Base-by-base conservation (phyloP, 768 basidiomycete genomes). In the Suillus alpinus region DNA sequence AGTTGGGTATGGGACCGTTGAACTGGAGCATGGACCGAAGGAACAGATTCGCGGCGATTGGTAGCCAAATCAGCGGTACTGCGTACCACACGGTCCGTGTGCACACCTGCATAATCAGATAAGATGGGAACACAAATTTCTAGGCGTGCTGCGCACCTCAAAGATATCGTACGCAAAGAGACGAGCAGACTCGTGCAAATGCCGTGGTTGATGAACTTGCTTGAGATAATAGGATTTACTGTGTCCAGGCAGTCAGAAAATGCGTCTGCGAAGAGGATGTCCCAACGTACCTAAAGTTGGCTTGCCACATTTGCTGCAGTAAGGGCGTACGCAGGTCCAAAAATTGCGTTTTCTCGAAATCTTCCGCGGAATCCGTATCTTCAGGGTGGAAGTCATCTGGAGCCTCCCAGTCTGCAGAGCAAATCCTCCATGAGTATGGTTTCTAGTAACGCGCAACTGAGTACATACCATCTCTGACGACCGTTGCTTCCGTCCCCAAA, bases 201-300 rank as follows among this genome's bases (percentile, higher is more conserved):
- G 95, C 46, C 97, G 85, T 1, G 97, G 96, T 72, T 98, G 95
- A 74, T 99, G 97, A 0, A 99, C 92, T 74, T 99, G 97, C 67
- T 93, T 84, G 55, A 99, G 80, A 71, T 99, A 99, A 74, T 95
- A 98, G 4, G 90, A 85, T 80, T 99, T 99, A 71, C 92, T 92
- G 61, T 47, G 23, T 8, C 69, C 51, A 59, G 47, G 32, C 31
- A 40, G 26, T 64, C 13, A 60, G 63, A 44, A 60, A 43, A 44
- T 23, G 34, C 18, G 3, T 46, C 20, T 23, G 57, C 5, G 26
- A 39, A n/a, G 7, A 16, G 2, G 16, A 20, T 1, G 6, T 61
- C 20, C 55, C n/a, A 39, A 74, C 81, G 29, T 61, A 86, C 89
- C 87, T 90, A 70, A 92, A 97, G 73, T 94, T 91, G 16, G 85